phyloP scores from a whole-genome alignment of 2,329 filamentous ascomycete genomes.

The Venturia effusa region DNA sequence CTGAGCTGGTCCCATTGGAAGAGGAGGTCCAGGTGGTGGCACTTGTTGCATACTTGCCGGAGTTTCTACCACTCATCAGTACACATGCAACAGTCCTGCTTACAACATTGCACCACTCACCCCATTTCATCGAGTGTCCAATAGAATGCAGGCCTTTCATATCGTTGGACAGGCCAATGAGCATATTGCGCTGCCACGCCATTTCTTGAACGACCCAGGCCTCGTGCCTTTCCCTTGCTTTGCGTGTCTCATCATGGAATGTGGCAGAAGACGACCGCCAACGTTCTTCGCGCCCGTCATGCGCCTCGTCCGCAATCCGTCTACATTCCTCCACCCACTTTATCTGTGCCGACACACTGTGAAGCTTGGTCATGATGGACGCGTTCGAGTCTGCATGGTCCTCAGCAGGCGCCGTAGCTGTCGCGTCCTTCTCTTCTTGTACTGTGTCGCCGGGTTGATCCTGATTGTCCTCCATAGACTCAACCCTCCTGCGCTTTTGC shows the following conservation, averaged over 20 bases:
- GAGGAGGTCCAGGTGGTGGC: not conserved
- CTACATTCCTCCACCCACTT: slow-evolving; percentile 29
- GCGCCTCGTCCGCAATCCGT: slow-evolving; percentile 23
- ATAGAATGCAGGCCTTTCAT: slow-evolving; percentile 20
- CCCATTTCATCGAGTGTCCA: slow-evolving; percentile 21
- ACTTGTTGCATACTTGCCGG: slow-evolving; percentile 1
- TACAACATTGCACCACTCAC: not conserved
- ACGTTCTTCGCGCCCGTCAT: slow-evolving; percentile 27
- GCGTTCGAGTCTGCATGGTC: slow-evolving; percentile 1
- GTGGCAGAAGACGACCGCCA: slow-evolving; percentile 30
- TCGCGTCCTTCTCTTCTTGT: not conserved
- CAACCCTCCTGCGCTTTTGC: slow-evolving; percentile 1
- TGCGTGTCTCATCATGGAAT: slow-evolving; percentile 27
- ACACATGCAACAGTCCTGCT: not conserved
- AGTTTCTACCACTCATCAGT: slow-evolving; percentile 4
- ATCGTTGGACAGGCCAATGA: slow-evolving; percentile 20
- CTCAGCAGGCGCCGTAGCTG: not conserved
- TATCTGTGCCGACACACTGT: slow-evolving; percentile 24
- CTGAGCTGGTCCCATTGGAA: not conserved
- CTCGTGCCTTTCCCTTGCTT: slow-evolving; percentile 26
- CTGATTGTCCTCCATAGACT: not conserved
- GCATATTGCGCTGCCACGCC: slow-evolving; percentile 20
- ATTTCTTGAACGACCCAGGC: slow-evolving; percentile 23
- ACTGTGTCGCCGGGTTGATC: not conserved
- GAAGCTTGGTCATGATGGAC: slow-evolving; percentile 17